phyloP scores from a whole-genome alignment of 1,139 yeast genomes.

The Pichia sp. region DNA sequence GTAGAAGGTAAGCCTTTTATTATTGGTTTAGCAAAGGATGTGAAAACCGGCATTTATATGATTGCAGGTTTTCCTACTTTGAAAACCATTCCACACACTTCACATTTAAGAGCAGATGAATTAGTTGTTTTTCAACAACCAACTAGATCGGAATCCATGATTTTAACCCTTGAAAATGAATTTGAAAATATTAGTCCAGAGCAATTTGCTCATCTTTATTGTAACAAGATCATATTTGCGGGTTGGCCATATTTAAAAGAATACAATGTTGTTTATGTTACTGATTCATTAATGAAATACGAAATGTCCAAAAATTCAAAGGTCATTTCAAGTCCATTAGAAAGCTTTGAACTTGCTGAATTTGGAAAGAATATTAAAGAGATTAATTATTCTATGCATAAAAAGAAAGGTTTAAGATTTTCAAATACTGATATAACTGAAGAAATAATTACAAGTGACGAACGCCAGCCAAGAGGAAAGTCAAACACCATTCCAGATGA shows the following conservation, averaged over 20 bases:
- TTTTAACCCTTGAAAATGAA: constrained; percentile 52
- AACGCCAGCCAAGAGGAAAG: constrained; percentile 29
- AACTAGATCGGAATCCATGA: constrained; percentile 74
- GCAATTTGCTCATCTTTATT: constrained; percentile 53
- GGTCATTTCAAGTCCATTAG: constrained; percentile 38
- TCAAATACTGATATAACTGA: constrained; percentile 10
- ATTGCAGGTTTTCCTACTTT: constrained; percentile 91
- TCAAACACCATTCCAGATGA: constrained; percentile 4
- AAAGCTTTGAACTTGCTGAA: constrained; percentile 26
- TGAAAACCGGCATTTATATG: constrained; percentile 59
- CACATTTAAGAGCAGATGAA: constrained; percentile 40
- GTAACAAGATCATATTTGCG: constrained; percentile 60
- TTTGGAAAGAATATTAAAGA: constrained; percentile 20
- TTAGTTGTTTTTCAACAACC: constrained; percentile 81
- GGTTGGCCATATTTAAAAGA: constrained; percentile 90
- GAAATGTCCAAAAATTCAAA: constrained; percentile 35
- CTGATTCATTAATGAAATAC: constrained; percentile 48
- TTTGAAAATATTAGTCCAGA: constrained; percentile 43
- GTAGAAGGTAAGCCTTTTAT: constrained; percentile 40
- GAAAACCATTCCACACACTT: constrained; percentile 56
- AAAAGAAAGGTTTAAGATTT: constrained; percentile 23
- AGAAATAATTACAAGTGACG: constrained; percentile 32
- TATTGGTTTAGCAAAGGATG: constrained; percentile 63
- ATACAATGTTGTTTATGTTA: constrained; percentile 60
- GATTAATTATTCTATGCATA: constrained; percentile 18